Evolutionary conservation across 2,329 filamentous ascomycete species (phyloP).

Genomic region (Thermothelomyces thermophilus): DNA sequence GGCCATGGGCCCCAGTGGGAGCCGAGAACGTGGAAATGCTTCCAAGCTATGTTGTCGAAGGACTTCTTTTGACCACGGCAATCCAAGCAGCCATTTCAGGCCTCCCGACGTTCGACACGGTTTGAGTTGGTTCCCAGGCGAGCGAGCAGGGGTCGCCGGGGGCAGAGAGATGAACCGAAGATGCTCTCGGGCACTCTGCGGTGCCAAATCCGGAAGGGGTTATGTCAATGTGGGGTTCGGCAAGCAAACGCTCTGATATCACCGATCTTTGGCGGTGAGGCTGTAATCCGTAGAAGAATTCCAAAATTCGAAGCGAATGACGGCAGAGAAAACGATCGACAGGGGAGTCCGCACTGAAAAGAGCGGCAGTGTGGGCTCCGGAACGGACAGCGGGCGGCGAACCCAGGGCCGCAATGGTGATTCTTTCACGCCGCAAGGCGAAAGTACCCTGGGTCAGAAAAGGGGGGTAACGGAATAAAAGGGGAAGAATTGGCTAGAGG

Average conservation of each 20-base stretch:
- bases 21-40: neutral
- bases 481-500: neutral
- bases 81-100: conserved; percentile 7
- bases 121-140: neutral
- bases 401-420: neutral
- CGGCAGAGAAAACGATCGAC: neutral
- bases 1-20: neutral
- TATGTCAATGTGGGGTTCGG: conserved; percentile 7
- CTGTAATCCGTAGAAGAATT: neutral
- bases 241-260: neutral
- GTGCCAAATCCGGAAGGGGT: conserved; percentile 4
- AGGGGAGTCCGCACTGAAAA: neutral
- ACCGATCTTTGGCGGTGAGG: neutral
- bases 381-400: neutral
- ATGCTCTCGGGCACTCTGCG: neutral
- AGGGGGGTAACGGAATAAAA: neutral
- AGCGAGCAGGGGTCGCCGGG: neutral
- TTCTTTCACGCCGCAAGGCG: neutral
- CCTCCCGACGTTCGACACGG: neutral
- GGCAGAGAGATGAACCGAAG: neutral
- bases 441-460: neutral
- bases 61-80: neutral
- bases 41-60: neutral
- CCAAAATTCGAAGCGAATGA: neutral
- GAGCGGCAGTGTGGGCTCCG: neutral